Evolutionary conservation across 192 early-diverging fungal species (phyloP), one percentile per base, ranked within the genome.

Genomic region (Coemansia sp.): DNA sequence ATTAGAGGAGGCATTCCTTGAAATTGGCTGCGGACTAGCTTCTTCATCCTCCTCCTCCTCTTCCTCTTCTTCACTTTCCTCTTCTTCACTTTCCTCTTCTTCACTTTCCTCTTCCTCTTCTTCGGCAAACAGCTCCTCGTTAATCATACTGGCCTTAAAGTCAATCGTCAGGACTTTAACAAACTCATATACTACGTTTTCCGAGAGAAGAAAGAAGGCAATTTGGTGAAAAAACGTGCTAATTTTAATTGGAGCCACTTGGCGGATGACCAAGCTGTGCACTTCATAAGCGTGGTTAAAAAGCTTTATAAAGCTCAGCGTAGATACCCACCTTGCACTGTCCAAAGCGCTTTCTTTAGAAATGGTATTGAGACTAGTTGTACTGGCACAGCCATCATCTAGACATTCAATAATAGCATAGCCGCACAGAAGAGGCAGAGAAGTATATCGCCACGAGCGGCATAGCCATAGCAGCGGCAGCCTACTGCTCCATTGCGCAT

Each of bases 271-370:
- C 43, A 45, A 11, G 20, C 43, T 45, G 20, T 15, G n/a, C 5
- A 45, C 18, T 20, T 16, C 12, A 18, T 18, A 21, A 11, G 18
- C 18, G 11, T 21, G 8, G 43, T 21, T 21, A 16, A 18, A 21
- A 16, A 45, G 17, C 43, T 45, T 45, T 15, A 45, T 45, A 45
- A 45, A 45, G 21, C 43, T 21, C 17, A 45, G 18, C 7, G n/a
- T 45, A 11, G 43, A 45, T 11, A 45, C 20, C 43, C 43, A 45
- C 18, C 20, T 45, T 45, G 20, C 11, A 11, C 43, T 21, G 9
- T 16, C 43, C 16, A 15, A 45, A 3, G n/a, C 43, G 23, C 23
- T 18, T 11, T 45, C 43, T 18, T 18, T 17, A 45, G 5, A 21
- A 7, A 17, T 21, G 11, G 2, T 18, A 45, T 45, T 17, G 3